Percentiles rank a stretch among this genome's conserved stretches.
Conservation (phyloP, 2,329 filamentous ascomycete species). For the Colletotrichum liriopes region DNA sequence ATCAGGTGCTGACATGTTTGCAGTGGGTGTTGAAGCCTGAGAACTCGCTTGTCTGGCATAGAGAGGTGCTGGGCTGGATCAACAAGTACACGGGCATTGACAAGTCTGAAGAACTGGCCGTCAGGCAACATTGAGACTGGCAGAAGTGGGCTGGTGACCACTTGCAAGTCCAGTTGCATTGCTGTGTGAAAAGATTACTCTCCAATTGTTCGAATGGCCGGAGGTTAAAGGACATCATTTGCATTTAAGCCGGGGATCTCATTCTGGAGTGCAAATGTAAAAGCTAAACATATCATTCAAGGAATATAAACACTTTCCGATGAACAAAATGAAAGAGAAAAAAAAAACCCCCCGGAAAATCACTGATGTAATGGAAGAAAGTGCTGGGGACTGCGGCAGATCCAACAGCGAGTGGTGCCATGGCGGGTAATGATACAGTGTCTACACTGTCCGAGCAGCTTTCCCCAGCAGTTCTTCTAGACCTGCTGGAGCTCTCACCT, state of each 20-base stretch:
- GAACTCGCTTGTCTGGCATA: conserved; percentile 92
- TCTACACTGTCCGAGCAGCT: conserved; percentile 17
- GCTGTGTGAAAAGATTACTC: neutral
- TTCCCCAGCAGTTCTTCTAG: neutral
- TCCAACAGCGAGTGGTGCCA: neutral
- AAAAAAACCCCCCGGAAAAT: no score
- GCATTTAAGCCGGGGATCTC: neutral
- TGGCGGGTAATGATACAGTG: neutral
- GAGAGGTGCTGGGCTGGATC: conserved; percentile 85
- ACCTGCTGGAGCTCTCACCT: conserved; percentile 12
- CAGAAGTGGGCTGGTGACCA: no score
- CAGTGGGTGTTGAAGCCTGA: conserved; percentile 92
- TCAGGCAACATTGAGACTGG: conserved; percentile 16
- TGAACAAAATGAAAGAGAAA: no score
- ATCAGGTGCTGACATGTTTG: conserved; percentile 48
- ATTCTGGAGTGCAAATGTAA: neutral
- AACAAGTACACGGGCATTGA: conserved; percentile 72
- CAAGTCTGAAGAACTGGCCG: conserved; percentile 35
- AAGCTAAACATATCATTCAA: neutral
- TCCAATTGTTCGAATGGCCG: neutral
- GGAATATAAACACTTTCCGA: neutral
- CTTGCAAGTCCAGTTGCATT: neutral
- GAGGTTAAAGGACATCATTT: neutral
- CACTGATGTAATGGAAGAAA: neutral
- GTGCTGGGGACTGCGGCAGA: neutral